Evolutionary conservation across 345 rosid species (phyloP), one percentile per base, ranked within the genome.

Genomic region (Corymbia maculata): DNA sequence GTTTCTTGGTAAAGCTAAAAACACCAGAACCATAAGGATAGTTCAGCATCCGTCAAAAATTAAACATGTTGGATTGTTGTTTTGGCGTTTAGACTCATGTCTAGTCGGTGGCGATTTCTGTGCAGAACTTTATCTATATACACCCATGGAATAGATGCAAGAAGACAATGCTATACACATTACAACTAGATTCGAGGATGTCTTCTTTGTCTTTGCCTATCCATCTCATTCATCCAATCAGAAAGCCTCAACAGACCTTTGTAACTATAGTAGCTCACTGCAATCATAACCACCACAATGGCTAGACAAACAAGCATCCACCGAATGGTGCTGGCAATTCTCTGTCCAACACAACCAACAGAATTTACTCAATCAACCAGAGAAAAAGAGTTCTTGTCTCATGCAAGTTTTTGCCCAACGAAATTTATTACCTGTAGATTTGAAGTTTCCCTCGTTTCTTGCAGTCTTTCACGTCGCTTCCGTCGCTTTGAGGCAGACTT

Each of bases 161-260:
- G 84, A 45, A 75, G 49, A 36, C 49, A 10, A 42, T 75, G 84
- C 26, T 42, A 75, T 45, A 42, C 9, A 51, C 28, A 36, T 42
- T 75, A 19, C 28, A 19, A 36, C 66, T 68, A 51, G 75, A 59
- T 28, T 49, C 57, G 79, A 52, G 80, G 88, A 32, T 82, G 53
- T 53, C 90, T 80, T 32, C 82, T 79, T 45, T 89, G 93, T 92
- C 95, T 92, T 89, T 94, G 96, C 51, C 86, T 94, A 80, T 95
- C 99, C 13, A 94, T 87, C 92, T 94, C 96, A 88, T 96, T 95
- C 99, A 97, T 97, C 98, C 98, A 96, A 90, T 96, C 96, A 0
- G 94, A 92, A 36, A 97, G 98, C 93, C 92, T 88, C 88, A 97
- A 70, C 36, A 97, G 94, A 80, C 96, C 98, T 88, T 96, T 95